Percentiles rank a stretch among this genome's conserved stretches.
These are phyloP conservation scores for Sordariomycetes sp. DNA, from an alignment of 2,329 filamentous ascomycete species.

Conservation along the genomic window DNA sequence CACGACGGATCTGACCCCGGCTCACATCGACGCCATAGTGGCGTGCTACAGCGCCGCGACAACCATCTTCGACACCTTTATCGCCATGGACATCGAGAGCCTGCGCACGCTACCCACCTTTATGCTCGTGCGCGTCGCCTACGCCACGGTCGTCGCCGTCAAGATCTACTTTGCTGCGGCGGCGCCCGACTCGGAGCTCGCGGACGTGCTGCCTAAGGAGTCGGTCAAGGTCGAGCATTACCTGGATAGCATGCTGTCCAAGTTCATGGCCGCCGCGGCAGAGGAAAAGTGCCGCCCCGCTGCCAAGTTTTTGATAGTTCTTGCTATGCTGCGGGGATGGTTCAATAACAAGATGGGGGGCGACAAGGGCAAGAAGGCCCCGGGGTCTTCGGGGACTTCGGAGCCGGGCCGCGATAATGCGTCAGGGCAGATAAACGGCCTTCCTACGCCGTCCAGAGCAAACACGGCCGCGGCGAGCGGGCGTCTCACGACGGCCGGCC, in stretches of 20 bases:
- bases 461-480: not conserved
- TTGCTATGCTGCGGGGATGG: constrained; percentile 59
- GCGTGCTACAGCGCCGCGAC: constrained; percentile 56
- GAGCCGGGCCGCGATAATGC: not conserved
- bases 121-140: constrained; percentile 58
- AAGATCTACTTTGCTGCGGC: constrained; percentile 60
- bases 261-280: constrained; percentile 50
- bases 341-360: constrained; percentile 22
- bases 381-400: not conserved
- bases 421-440: not conserved
- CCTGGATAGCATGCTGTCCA: constrained; percentile 55
- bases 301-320: constrained; percentile 56
- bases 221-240: constrained; percentile 53
- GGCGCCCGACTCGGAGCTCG: constrained; percentile 50
- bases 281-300: constrained; percentile 52
- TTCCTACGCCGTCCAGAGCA: not conserved
- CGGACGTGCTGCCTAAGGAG: constrained; percentile 54
- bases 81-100: constrained; percentile 41
- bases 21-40: constrained; percentile 54
- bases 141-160: constrained; percentile 58
- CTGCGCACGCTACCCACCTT: constrained; percentile 57
- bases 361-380: not conserved
- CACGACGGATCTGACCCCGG: constrained; percentile 24
- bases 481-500: not conserved
- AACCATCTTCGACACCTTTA: constrained; percentile 50